Base-by-base conservation (phyloP, 306 rosid species). In the Ochetophila trinervis region DNA sequence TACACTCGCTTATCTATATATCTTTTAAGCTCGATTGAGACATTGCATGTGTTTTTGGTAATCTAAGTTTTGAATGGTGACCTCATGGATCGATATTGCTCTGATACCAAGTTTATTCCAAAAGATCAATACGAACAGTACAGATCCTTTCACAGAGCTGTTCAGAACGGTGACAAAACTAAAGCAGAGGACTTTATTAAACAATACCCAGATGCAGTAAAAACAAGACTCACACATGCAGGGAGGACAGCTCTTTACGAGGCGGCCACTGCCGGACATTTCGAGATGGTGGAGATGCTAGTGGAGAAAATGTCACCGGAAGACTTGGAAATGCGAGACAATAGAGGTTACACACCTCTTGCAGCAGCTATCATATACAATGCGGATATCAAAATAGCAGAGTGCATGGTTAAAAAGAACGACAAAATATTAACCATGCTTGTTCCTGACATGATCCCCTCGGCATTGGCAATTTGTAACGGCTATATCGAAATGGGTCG, bases 321-420 rank as follows among this genome's bases (percentile, higher is more conserved):
- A 11, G 47, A 37, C 53, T 40, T 60, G 61, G 68, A 52, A 36
- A 35, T 52, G 10, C 37, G 13, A 30, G 44, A 58, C 5, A 20
- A 0, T 30, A 3, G 12, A 5, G 49, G 65, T n/a, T 6, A 0
- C 18, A 57, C 65, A 18, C 65, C 73, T 8, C 24, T 68, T 5
- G 73, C 48, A 9, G 32, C 17, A 1, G 23, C 0, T 22, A 24
- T 8, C 4, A 27, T 27, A 27, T 27, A 27, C 32, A 27, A 27
- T 13, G 58, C 22, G 1, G 11, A 13, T 34, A 27, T 8, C 1
- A 21, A 53, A 4, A 30, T 62, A 20, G 75, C 27, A 0, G 24
- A 45, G 23, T 18, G 18, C 62, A 19, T 71, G 47, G 20, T 62
- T 4, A 6, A 53, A 27, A 62, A 55, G 62, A 62, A 62, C 60